Conservation (phyloP, 495 filamentous ascomycete species). For the Aspergillus bertholletiae region DNA sequence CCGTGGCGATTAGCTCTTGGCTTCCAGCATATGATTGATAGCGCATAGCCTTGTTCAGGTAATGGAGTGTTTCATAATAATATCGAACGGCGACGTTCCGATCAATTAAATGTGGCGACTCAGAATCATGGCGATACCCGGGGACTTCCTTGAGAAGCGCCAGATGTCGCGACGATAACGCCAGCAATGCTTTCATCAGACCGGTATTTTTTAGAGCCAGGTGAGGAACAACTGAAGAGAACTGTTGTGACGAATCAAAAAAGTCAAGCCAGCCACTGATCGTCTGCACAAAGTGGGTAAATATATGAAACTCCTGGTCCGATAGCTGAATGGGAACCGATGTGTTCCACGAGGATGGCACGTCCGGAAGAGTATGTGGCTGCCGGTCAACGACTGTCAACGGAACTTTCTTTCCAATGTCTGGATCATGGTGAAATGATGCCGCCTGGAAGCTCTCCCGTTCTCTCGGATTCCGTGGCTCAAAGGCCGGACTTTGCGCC, state of each 20-base stretch:
- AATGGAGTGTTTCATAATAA: conserved; percentile 27
- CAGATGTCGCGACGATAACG: conserved; percentile 20
- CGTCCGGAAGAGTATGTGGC: conserved; percentile 8
- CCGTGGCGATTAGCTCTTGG: conserved; percentile 21
- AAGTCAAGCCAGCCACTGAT: conserved; percentile 22
- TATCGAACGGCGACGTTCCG: conserved; percentile 21
- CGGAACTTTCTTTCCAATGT: conserved; percentile 11
- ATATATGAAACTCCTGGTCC: conserved; percentile 16
- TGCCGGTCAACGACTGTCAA: conserved; percentile 6
- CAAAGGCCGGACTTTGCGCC: conserved; percentile 13
- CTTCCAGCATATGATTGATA: conserved; percentile 20
- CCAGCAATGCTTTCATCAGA: conserved; percentile 26
- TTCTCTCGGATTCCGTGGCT: conserved; percentile 18
- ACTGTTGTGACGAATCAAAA: conserved; percentile 20
- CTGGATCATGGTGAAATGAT: conserved; percentile 18
- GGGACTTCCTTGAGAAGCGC: conserved; percentile 8
- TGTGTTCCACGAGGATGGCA: conserved; percentile 19
- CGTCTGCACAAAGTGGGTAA: conserved; percentile 22
- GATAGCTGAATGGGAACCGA: conserved; percentile 16
- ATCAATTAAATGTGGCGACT: not conserved
- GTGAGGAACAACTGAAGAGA: conserved; percentile 19
- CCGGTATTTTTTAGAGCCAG: conserved; percentile 24
- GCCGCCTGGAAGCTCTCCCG: conserved; percentile 28
- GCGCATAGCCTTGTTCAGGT: conserved; percentile 25
- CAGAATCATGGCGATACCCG: not conserved